Percentiles rank a stretch among this genome's conserved stretches.
Evolutionary conservation across 768 basidiomycete genomes (phyloP).

Genomic region (Lactarius psammicola): DNA sequence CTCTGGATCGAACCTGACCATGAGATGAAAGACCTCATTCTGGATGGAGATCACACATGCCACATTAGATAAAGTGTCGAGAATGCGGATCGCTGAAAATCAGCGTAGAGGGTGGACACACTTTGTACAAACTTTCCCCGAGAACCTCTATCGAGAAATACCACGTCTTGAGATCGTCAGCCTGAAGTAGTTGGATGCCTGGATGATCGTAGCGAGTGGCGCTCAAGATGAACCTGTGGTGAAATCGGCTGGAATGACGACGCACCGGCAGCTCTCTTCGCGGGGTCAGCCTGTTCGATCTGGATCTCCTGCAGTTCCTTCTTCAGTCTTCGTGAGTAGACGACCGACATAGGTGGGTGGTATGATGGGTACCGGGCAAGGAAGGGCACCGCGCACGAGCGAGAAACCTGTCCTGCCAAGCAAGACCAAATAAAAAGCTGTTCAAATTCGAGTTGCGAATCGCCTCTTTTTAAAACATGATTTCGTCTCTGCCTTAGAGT

Average conservation of each 20-base stretch:
- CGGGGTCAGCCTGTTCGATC: constrained; percentile 26
- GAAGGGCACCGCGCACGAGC: neutral
- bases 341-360: constrained; percentile 22
- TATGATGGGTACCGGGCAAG: constrained; percentile 15
- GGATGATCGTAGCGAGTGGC: constrained; percentile 6
- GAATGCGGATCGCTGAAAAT: constrained; percentile 1
- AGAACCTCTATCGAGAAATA: constrained; percentile 76
- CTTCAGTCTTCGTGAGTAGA: constrained; percentile 27
- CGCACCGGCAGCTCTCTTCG: constrained; percentile 25
- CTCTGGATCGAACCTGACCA: constrained; percentile 76
- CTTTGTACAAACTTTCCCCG: constrained; percentile 79
- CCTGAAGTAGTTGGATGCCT: constrained; percentile 73
- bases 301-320: constrained; percentile 31
- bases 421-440: constrained; percentile 24
- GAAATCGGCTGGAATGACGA: neutral
- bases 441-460: neutral
- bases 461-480: constrained; percentile 8
- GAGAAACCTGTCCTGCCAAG: constrained; percentile 7
- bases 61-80: neutral
- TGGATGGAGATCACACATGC: constrained; percentile 32
- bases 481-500: constrained; percentile 32
- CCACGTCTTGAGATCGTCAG: constrained; percentile 80
- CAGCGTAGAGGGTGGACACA: constrained; percentile 30
- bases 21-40: constrained; percentile 75
- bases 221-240: neutral